These are phyloP conservation scores for Boletales sp. DNA, from an alignment of 768 basidiomycete genomes.

Conservation along the genomic window DNA sequence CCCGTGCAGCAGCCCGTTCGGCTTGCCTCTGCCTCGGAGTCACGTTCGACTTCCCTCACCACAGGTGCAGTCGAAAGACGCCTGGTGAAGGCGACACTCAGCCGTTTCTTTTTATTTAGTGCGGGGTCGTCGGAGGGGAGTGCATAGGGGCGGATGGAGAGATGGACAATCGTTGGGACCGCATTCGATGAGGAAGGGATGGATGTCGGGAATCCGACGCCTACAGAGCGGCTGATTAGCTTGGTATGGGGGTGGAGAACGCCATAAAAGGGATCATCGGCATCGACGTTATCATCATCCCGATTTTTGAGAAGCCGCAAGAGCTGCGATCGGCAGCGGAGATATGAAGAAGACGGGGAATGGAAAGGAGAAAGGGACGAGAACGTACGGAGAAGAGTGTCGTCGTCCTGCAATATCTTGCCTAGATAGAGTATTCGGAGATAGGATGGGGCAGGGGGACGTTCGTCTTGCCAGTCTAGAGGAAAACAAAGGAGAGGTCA, in stretches of 20 bases:
- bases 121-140: constrained; percentile 47
- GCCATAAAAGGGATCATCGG: neutral
- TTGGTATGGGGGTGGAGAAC: neutral
- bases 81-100: constrained; percentile 27
- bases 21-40: constrained; percentile 13
- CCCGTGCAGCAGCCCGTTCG: constrained; percentile 35
- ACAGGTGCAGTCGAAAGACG: constrained; percentile 14
- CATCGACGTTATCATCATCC: neutral
- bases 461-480: constrained; percentile 74
- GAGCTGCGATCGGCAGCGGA: neutral
- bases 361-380: neutral
- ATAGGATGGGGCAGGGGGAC: constrained; percentile 74
- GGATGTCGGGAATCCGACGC: constrained; percentile 30
- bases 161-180: constrained; percentile 65
- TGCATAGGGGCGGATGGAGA: constrained; percentile 63
- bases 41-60: neutral
- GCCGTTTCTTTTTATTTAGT: constrained; percentile 53
- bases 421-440: constrained; percentile 74
- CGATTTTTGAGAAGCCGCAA: neutral
- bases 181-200: constrained; percentile 28
- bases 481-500: neutral
- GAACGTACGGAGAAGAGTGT: constrained; percentile 61
- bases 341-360: neutral
- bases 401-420: constrained; percentile 81
- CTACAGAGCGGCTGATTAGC: constrained; percentile 15